Percentiles rank a stretch among this genome's conserved stretches.
Evolutionary conservation across 345 rosid species (phyloP).

Genomic region (Bruguiera parviflora): DNA sequence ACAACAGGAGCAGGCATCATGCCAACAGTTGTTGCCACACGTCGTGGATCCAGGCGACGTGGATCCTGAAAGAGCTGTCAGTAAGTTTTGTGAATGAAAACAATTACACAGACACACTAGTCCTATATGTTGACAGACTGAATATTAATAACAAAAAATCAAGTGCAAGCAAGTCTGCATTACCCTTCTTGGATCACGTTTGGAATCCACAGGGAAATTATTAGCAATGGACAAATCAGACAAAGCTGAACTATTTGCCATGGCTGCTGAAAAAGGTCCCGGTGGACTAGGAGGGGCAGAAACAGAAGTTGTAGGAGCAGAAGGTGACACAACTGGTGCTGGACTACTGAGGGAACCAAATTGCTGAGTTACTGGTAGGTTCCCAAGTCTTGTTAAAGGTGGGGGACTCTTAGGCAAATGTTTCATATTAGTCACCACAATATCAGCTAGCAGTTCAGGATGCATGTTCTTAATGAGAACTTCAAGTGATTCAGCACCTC

Average conservation of each 20-base stretch:
- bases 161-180: not conserved
- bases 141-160: constrained; percentile 5
- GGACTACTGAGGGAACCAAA: constrained; percentile 40
- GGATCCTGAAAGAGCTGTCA: constrained; percentile 69
- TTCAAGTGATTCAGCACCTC: constrained; percentile 95
- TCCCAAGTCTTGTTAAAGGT: constrained; percentile 50
- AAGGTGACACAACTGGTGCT: constrained; percentile 38
- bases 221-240: constrained; percentile 48
- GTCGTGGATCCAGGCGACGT: constrained; percentile 95
- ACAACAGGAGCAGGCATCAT: constrained; percentile 34
- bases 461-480: constrained; percentile 86
- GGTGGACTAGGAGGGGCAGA: constrained; percentile 44
- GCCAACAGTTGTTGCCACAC: constrained; percentile 45
- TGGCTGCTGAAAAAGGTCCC: constrained; percentile 36
- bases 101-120: constrained; percentile 1
- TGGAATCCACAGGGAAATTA: constrained; percentile 54
- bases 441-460: constrained; percentile 96
- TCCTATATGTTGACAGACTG: not conserved
- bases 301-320: constrained; percentile 39
- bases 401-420: constrained; percentile 77
- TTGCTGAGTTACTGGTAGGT: constrained; percentile 33
- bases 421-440: constrained; percentile 91
- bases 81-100: constrained; percentile 24
- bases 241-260: constrained; percentile 33
- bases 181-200: constrained; percentile 98